Evolutionary conservation across 2,329 filamentous ascomycete species (phyloP), one percentile per base, ranked within the genome.

Genomic region (Cladosporium sp.): DNA sequence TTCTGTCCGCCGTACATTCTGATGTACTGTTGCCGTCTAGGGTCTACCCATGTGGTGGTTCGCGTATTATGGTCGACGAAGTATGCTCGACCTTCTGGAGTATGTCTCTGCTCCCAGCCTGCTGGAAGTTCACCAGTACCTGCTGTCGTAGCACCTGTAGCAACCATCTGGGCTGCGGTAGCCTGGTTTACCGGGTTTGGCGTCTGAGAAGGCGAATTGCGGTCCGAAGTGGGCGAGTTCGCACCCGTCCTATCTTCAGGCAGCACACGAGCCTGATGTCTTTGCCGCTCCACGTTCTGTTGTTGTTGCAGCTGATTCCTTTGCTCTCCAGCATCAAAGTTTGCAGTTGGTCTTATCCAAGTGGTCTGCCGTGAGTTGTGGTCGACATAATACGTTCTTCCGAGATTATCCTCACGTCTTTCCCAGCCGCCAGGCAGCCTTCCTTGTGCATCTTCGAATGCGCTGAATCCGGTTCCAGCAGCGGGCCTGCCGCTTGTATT

Each of bases 11-110:
- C 93, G 71, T 99, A 99, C 90, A 97, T 97, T 59, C 94, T 84
- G 60, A 99, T 97, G 75, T 97, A 99, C 74, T 99, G 94, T 75
- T 97, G 94, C 61, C 94, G 87, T 66, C 94, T 87, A 28, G 94
- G 94, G 72, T 99, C 94, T 15, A 99, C 94, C 94, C 94, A 99
- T 0, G 94, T 97, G 0, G 94, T 99, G 1, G 94, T 97, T 63
- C 94, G 85, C 9, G 94, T 97, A 72, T 97, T 99, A 75, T 99
- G 94, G 72, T 99, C 94, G 50, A 99, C 94, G 74, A 97, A 99
- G 75, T 99, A 99, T 8, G 93, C 83, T 51, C 94, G 85, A 25
- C 93, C 92, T 78, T 99, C 94, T 0, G 94, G 93, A 0, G 94
- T 99, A 75, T 90, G 92, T 66, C 94, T 83, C 73, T 97, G 91